Evolutionary conservation across 2,329 filamentous ascomycete genomes (phyloP), one percentile per base, ranked within the genome.

Genomic region (Cercospora sesami): DNA sequence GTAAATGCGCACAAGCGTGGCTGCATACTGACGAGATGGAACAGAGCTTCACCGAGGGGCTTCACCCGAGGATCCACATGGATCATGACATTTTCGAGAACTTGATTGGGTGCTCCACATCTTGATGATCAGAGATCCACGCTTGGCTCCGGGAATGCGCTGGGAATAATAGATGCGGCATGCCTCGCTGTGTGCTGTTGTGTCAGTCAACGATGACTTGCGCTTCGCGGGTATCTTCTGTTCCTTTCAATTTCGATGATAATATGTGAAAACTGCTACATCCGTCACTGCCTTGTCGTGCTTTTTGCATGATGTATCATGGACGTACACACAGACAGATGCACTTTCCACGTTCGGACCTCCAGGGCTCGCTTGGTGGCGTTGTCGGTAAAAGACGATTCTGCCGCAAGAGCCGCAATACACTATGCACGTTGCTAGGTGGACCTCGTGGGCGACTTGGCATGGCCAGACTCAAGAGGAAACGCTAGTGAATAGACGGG

Each of bases 1-100:
- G 53, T 58, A 58, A 58, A 58, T 58, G 53, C 36, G 53, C 53
- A 58, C 53, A 58, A 58, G 53, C 53, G 53, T 57, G 53, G 26
- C 26, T 58, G 53, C 53, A 58, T 58, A 58, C 53, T 58, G 53
- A 57, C 53, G 53, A 57, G 53, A 57, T 28, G 53, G 53, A 58
- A 33, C 23, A 12, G 53, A 51, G 45, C 45, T 51, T 51, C 45
- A 51, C 30, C 53, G 53, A 58, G 53, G 30, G 53, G 23, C 53
- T 53, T 28, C 28, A 57, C 28, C 53, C 53, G 53, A 58, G 53
- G 26, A 26, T 26, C 30, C 26, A 30, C 53, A 28, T 30, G 53
- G 53, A 33, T n/a, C 26, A 16, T 57, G 53, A 57, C 53, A 31
- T 31, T 18, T 31, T n/a, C 5, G 8, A 33, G 1, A n/a, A 1